Evolutionary conservation across 2,329 filamentous ascomycete species (phyloP).

Genomic region (Aspergillus arachidicola): DNA sequence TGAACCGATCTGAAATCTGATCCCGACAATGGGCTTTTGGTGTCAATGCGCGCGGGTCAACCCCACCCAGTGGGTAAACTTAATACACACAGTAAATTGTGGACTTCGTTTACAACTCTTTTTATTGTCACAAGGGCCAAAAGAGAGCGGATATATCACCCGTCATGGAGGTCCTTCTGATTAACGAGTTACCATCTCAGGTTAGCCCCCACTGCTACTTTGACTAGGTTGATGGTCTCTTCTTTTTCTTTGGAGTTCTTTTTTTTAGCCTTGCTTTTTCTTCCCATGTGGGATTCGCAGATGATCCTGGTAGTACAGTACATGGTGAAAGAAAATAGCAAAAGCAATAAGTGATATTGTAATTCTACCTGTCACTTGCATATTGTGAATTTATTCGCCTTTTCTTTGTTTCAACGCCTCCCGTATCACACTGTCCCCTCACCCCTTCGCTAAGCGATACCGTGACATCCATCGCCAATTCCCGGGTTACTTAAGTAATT

Average conservation of each 20-base stretch:
- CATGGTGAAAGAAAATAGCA: not conserved
- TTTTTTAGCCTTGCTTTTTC: not conserved
- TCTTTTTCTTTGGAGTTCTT: no score
- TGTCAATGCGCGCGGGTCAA: conserved; percentile 4
- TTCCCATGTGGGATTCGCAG: not conserved
- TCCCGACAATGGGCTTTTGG: conserved; percentile 1
- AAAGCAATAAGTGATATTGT: not conserved
- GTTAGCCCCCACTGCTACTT: not conserved
- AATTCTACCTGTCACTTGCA: not conserved
- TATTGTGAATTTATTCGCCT: not conserved
- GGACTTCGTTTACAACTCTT: not conserved
- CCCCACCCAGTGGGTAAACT: conserved; percentile 3
- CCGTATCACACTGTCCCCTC: not conserved
- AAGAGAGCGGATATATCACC: not conserved
- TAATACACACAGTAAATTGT: conserved; percentile 3
- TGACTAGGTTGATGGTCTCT: not conserved
- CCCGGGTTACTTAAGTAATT: not conserved
- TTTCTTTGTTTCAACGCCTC: not conserved
- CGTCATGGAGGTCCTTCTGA: not conserved
- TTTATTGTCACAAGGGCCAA: not conserved
- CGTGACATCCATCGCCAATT: not conserved
- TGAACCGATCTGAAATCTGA: not conserved
- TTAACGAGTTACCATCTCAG: not conserved
- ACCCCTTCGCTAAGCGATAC: not conserved
- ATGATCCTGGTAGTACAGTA: not conserved